Percentiles rank a stretch among this genome's conserved stretches.
These are phyloP conservation scores for Rutstroemia sp. DNA, from an alignment of 2,329 filamentous ascomycete species.

Conservation along the genomic window DNA sequence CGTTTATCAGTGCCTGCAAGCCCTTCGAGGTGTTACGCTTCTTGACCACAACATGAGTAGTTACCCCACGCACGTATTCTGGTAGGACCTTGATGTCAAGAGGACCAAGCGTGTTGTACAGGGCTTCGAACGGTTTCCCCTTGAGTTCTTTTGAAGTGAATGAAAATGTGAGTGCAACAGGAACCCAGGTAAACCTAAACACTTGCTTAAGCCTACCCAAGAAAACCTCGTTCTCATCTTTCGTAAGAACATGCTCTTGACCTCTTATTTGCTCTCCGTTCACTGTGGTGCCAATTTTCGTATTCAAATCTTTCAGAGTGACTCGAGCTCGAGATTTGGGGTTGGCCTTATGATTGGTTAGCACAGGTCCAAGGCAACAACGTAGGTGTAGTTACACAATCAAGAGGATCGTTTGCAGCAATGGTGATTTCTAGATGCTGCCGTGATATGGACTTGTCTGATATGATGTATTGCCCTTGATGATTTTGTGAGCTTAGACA, in stretches of 20 bases:
- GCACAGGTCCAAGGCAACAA: neutral
- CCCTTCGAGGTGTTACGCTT: constrained; percentile 88
- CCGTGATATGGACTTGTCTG: constrained; percentile 77
- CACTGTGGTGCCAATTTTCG: constrained; percentile 75
- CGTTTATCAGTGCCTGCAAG: constrained; percentile 79
- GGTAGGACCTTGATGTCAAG: constrained; percentile 82
- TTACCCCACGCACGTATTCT: constrained; percentile 62
- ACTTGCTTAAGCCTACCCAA: constrained; percentile 63
- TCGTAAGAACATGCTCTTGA: constrained; percentile 43
- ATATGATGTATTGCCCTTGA: constrained; percentile 58
- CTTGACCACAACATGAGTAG: constrained; percentile 81
- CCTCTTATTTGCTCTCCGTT: constrained; percentile 67
- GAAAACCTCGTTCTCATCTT: constrained; percentile 55
- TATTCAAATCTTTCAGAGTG: constrained; percentile 70
- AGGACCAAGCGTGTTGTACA: constrained; percentile 63
- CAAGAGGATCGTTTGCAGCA: constrained; percentile 53
- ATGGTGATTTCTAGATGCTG: constrained; percentile 80
- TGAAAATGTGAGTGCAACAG: constrained; percentile 75
- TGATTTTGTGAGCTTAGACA: constrained; percentile 32
- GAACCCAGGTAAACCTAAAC: constrained; percentile 66
- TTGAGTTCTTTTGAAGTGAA: constrained; percentile 65
- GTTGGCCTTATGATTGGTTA: constrained; percentile 13
- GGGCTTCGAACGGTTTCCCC: constrained; percentile 52
- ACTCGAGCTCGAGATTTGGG: constrained; percentile 51
- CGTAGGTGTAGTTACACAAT: constrained; percentile 47